Conservation (phyloP, 768 basidiomycete genomes). For the Hydnomerulius pinastri region DNA sequence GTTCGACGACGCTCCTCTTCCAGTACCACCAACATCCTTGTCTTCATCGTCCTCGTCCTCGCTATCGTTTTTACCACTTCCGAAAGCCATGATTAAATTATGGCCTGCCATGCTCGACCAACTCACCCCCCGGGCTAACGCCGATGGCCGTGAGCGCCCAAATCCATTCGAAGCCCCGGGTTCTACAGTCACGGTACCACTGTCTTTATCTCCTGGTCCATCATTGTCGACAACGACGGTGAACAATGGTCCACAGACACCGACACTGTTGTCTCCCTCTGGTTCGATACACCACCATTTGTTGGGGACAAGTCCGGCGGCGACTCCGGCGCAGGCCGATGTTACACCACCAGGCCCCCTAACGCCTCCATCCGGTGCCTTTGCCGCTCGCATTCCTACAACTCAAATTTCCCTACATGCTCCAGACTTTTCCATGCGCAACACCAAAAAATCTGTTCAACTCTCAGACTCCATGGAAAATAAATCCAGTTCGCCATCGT, state of each 20-base stretch:
- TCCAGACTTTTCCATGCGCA: constrained; percentile 81
- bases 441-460: constrained; percentile 43
- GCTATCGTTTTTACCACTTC: constrained; percentile 25
- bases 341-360: constrained; percentile 46
- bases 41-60: constrained; percentile 16
- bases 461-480: constrained; percentile 35
- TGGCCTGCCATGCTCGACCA: constrained; percentile 62
- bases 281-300: constrained; percentile 32
- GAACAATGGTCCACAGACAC: constrained; percentile 11
- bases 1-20: constrained; percentile 5
- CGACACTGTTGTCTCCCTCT: constrained; percentile 13
- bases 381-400: constrained; percentile 55
- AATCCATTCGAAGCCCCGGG: constrained; percentile 65
- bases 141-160: constrained; percentile 43
- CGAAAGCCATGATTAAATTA: constrained; percentile 61
- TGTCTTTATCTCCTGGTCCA: constrained; percentile 17
- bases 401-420: constrained; percentile 79
- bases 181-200: constrained; percentile 28
- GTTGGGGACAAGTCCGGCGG: constrained; percentile 23
- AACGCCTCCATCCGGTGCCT: constrained; percentile 48
- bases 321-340: constrained; percentile 30
- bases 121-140: constrained; percentile 57
- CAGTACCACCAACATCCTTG: constrained; percentile 15
- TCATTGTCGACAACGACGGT: constrained; percentile 9
- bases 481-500: constrained; percentile 40